These are phyloP conservation scores for Trichomonas gallinae DNA, from an alignment of 208 protist species.

Conservation along the genomic window DNA sequence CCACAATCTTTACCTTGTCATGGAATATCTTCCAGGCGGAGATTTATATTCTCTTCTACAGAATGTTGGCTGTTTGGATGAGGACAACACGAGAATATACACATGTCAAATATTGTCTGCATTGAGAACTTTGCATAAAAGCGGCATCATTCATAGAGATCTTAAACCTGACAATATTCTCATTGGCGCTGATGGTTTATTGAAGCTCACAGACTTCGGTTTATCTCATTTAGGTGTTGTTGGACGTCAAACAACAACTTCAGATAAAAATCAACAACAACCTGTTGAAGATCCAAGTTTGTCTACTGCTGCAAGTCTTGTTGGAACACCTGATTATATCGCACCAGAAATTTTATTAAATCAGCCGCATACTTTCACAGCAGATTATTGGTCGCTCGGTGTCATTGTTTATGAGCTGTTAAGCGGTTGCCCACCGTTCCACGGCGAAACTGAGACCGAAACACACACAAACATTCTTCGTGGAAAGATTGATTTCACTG, in stretches of 20 bases:
- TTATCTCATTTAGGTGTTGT: background rate
- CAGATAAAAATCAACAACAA: background rate
- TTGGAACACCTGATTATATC: conserved; percentile 10
- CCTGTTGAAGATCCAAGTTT: background rate
- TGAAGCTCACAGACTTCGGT: background rate
- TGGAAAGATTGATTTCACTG: background rate
- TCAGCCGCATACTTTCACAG: background rate
- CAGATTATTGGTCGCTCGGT: background rate
- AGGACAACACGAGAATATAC: background rate
- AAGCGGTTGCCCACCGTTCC: background rate
- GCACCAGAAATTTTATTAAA: background rate
- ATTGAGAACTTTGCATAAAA: background rate
- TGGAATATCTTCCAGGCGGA: background rate
- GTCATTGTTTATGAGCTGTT: background rate
- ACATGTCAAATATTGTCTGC: background rate
- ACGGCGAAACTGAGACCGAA: background rate
- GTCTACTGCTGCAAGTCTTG: background rate
- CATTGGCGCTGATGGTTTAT: background rate
- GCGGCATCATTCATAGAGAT: background rate
- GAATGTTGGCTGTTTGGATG: background rate
- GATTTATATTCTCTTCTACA: background rate
- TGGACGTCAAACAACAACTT: background rate
- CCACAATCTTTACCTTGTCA: background rate
- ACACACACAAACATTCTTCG: background rate
- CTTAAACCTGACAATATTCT: background rate